Evolutionary conservation across 768 basidiomycete species (phyloP), one percentile per base, ranked within the genome.

Genomic region (Xerocomus potaroensis): DNA sequence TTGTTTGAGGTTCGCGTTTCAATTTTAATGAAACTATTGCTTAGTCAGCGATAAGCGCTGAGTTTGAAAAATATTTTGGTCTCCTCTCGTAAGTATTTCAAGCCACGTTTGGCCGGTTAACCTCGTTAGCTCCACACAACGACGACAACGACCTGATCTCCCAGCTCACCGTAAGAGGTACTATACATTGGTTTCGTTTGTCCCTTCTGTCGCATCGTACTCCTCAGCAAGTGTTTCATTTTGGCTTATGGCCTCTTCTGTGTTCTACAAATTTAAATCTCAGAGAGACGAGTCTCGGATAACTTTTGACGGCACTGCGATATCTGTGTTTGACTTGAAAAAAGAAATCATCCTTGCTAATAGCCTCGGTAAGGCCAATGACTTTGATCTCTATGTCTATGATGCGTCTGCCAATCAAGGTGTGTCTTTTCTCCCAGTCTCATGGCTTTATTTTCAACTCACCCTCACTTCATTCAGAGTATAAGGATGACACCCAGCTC

Each of bases 271-370:
- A 72, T 99, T 96, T 84, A 90, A 84, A 68, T 92, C 92, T 56
- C 86, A 91, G 67, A 90, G 79, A 73, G 84, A 89, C 73, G 95
- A 98, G 70, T 93, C 92, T 48, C 77, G 92, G 64, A 84, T 99
- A 68, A 85, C 91, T 44, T 97, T 99, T 75, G 95, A 99, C 66
- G 96, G 96, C 62, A 97, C 95, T 57, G 91, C 92, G 53, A 98
- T 99, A 64, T 93, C 93, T 62, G 92, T 98, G 58, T 98, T 97
- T 76, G 96, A 99, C 71, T 76, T 99, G 69, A 99, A 99, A 74
- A 90, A 86, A 76, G 96, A 98, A 72, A 91, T 99, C 64, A 95
- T 99, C 61, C 73, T 95, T 61, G 88, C 88, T 65, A 97, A 97
- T 65, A 92, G 87, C 66, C 83, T 99, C 71, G 87, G 86, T 73